Evolutionary conservation across 2,329 filamentous ascomycete genomes (phyloP).

Genomic region (Esteya vermicola): DNA sequence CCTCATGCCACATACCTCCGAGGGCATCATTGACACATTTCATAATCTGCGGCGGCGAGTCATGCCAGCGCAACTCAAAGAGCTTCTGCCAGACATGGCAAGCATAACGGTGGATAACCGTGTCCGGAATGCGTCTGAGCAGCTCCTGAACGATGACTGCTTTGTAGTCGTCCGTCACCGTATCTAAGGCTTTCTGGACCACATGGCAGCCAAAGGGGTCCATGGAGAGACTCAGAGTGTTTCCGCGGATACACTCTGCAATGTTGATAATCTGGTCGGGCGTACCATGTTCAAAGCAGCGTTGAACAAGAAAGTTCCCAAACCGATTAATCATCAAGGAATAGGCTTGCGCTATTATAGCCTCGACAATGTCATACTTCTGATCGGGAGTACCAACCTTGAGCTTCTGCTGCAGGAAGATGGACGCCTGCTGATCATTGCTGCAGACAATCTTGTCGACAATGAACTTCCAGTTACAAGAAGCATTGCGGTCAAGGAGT

Average conservation of each 20-base stretch:
- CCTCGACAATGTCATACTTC: slow-evolving; percentile 93
- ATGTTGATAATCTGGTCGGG: slow-evolving; percentile 91
- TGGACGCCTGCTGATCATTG: slow-evolving; percentile 97
- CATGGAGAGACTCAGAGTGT: slow-evolving; percentile 91
- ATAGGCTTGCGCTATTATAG: slow-evolving; percentile 89
- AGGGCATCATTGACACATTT: slow-evolving; percentile 93
- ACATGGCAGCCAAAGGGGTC: slow-evolving; percentile 98
- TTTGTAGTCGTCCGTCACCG: slow-evolving; percentile 94
- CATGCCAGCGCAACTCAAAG: slow-evolving; percentile 92
- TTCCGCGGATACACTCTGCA: slow-evolving; percentile 83
- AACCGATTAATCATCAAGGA: slow-evolving; percentile 97
- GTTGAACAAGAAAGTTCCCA: slow-evolving; percentile 95
- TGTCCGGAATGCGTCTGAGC: slow-evolving; percentile 87
- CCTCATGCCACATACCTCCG: slow-evolving; percentile 96
- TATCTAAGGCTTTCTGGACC: slow-evolving; percentile 96
- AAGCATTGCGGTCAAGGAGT: slow-evolving; percentile 86
- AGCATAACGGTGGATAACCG: slow-evolving; percentile 94
- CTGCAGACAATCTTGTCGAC: slow-evolving; percentile 99
- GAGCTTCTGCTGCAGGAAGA: slow-evolving; percentile 97
- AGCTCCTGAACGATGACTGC: slow-evolving; percentile 98
- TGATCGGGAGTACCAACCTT: slow-evolving; percentile 92
- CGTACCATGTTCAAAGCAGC: slow-evolving; percentile 96
- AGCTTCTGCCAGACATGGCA: slow-evolving; percentile 99
- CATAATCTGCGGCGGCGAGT: slow-evolving; percentile 95
- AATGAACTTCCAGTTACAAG: slow-evolving; percentile 98